These are phyloP conservation scores for Mucor saturninus DNA, from an alignment of 371 early-diverging fungal genomes.

Conservation along the genomic window DNA sequence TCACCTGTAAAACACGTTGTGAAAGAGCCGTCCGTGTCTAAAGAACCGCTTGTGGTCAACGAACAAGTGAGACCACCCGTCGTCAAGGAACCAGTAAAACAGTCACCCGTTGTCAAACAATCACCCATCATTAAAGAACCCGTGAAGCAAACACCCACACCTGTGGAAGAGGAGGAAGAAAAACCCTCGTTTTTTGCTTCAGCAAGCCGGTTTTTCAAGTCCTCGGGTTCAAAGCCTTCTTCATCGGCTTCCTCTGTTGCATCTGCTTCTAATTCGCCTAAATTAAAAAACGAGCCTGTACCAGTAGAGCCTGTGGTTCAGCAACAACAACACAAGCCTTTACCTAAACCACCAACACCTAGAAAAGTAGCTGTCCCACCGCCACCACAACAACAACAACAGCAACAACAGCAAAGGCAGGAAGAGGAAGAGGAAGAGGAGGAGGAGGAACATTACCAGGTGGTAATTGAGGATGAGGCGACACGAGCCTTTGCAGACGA, in stretches of 20 bases:
- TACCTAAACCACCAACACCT: not conserved
- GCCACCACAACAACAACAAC: not conserved
- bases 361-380: not conserved
- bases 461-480: constrained; percentile 47
- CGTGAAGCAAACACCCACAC: too few relatives aligned
- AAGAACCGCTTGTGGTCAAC: not conserved
- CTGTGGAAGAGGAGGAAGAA: not conserved
- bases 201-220: constrained; percentile 17
- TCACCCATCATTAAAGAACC: not conserved
- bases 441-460: constrained; percentile 2
- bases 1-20: not conserved
- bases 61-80: not conserved
- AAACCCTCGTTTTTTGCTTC: constrained; percentile 16
- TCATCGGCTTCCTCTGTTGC: constrained; percentile 15
- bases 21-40: not conserved
- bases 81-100: not conserved
- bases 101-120: not conserved
- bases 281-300: not conserved
- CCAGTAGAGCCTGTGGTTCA: not conserved
- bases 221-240: constrained; percentile 3
- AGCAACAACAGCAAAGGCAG: too few relatives aligned
- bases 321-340: not conserved
- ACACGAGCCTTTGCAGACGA: constrained; percentile 51
- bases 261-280: constrained; percentile 12
- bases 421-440: constrained; percentile 26